Base-by-base conservation (phyloP, 331 rosid species). In the Pyrus hybrid region DNA sequence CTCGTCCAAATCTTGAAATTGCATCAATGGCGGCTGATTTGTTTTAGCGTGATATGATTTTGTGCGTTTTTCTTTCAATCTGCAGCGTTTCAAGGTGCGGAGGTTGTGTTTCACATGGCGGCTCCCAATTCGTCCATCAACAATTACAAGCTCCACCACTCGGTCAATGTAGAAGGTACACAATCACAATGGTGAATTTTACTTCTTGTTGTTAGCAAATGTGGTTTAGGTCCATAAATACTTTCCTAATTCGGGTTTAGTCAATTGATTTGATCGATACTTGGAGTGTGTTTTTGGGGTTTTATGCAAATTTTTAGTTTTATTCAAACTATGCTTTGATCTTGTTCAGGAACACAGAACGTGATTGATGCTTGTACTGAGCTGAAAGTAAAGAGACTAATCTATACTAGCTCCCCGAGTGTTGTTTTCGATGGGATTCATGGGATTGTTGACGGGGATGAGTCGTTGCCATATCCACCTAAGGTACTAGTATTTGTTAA, bases 71-170 rank as follows among this genome's bases (percentile, higher is more conserved):
- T 33, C 58, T 32, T 60, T 74, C 41, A 33, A 63, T 73, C 20
- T 84, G 73, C 82, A 94, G 99, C 92, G 17, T 87, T 83, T 37
- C 86, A 89, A 75, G 99, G 97, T 41, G 97, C 79, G 53, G 97
- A 95, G 81, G 93, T 76, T 68, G 99, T 95, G 72, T 95, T 92
- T 72, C 99, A 92, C 72, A 90, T 92, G 99, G 99, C 99, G 70
- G 99, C 99, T 64, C 99, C 99, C 0, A 86, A 92, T 63, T 92
- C 98, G 7, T 92, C 98, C 28, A 89, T 95, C 69, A 95, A 95
- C 82, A 84, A 80, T 43, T 79, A 80, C 85, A 85, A 90, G 90
- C 91, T 95, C 32, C 99, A 95, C 82, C 80, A 78, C 77, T 89
- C 98, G 4, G 99, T 95, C 30, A 95, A 91, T 75, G 99, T 95